Evolutionary conservation across 768 basidiomycete genomes (phyloP), one percentile per base, ranked within the genome.

Genomic region (Amanita jacksonii): DNA sequence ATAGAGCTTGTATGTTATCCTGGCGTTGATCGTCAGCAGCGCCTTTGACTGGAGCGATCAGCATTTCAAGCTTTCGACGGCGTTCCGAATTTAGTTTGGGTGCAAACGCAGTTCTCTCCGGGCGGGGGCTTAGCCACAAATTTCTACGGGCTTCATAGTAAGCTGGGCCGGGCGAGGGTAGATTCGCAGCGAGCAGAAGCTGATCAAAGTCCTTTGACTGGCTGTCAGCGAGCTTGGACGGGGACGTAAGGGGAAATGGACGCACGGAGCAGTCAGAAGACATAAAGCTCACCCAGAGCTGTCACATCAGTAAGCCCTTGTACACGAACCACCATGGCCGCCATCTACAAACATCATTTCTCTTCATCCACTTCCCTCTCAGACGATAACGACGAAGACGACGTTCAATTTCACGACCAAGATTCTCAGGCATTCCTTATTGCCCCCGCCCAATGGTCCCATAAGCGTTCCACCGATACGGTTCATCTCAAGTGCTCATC

Each of bases 291-390:
- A 50, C 42, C 44, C 48, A 49, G 52, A 40, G 40, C 34, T 51
- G 41, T 41, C 40, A 31, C 34, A 42, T 49, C 40, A 38, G 38
- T 35, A 39, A 51, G 27, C 27, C 48, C 46, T 49, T 50, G 41
- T 49, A 43, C 46, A 56, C 54, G 50, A 55, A 51, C 63, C 53
- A 63, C 59, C 52, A 63, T 59, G 60, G 61, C 66, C 57, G 55
- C 57, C 52, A 58, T 68, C 52, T 73, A 74, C 61, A 70, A 67
- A 55, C 63, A 81, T 67, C 54, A 73, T 63, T 69, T 76, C n/a
- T 81, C 81, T 51, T 86, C 85, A 4, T 76, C 72, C 7, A 85
- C 81, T n/a, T 86, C 85, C 13, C 69, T 86, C 50, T 86, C 84
- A 25, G 84, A 84, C 62, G 76, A 78, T 50, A 77, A 82, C 58